phyloP scores from a whole-genome alignment of 345 rosid species.

The Moringa oleifera region DNA sequence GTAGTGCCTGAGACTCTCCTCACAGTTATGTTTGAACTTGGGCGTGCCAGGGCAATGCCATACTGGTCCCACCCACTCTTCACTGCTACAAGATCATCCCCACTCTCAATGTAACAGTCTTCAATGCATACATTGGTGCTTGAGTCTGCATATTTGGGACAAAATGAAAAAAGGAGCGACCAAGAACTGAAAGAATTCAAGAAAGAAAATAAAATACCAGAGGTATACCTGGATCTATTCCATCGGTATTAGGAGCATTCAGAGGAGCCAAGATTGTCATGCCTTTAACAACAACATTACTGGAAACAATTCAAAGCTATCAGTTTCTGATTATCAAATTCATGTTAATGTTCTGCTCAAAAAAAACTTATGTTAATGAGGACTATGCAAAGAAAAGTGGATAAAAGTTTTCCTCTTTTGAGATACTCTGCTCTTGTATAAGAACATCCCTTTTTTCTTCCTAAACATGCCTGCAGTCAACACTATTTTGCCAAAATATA shows the following conservation, averaged over 20 bases:
- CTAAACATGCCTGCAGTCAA: too few species aligned
- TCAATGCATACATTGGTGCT: constrained; percentile 85
- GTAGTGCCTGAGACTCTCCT: constrained; percentile 88
- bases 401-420: too few species aligned
- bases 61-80: constrained; percentile 99
- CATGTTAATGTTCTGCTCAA: too few species aligned
- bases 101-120: constrained; percentile 92
- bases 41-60: constrained; percentile 76
- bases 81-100: constrained; percentile 92
- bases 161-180: not conserved
- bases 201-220: not conserved
- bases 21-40: constrained; percentile 73
- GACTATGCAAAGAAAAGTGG: not conserved
- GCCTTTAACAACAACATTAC: constrained; percentile 74
- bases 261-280: constrained; percentile 94
- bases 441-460: too few species aligned
- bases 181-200: not conserved
- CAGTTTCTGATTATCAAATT: not conserved
- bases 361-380: not conserved
- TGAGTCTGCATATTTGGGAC: constrained; percentile 47
- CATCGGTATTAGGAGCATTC: constrained; percentile 96
- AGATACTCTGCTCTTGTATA: too few species aligned
- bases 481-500: too few species aligned
- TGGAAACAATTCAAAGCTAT: constrained; percentile 23
- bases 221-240: constrained; percentile 80